phyloP scores from a whole-genome alignment of 2,329 filamentous ascomycete species.

The Monilinia fructicola region DNA sequence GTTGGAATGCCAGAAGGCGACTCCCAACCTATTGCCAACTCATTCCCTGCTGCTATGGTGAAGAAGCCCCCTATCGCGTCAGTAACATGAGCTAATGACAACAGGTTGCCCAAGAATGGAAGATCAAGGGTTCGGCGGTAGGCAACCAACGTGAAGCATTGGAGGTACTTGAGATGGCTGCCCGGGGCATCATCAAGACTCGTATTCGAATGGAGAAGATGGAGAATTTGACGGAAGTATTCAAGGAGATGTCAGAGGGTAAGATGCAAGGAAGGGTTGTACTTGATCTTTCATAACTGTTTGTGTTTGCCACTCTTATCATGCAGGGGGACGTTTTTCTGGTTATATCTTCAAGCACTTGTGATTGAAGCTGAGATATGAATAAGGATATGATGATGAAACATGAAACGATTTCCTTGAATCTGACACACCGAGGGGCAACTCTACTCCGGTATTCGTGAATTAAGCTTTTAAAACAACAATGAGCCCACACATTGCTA shows the following conservation, averaged over 20 bases:
- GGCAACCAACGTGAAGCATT: slow-evolving; percentile 52
- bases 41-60: slow-evolving; percentile 44
- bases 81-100: slow-evolving; percentile 14
- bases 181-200: slow-evolving; percentile 48
- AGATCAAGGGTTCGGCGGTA: slow-evolving; percentile 51
- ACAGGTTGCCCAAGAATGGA: slow-evolving; percentile 44
- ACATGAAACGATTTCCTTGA: slow-evolving; percentile 12
- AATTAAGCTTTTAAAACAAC: slow-evolving; percentile 2
- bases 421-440: slow-evolving; percentile 10
- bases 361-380: slow-evolving; percentile 14
- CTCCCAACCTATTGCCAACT: slow-evolving; percentile 46
- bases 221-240: slow-evolving; percentile 48
- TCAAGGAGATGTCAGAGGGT: slow-evolving; percentile 47
- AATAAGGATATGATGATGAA: slow-evolving; percentile 14
- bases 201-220: slow-evolving; percentile 48
- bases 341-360: slow-evolving; percentile 5
- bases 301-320: slow-evolving; percentile 20
- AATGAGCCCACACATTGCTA: not conserved
- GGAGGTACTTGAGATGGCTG: slow-evolving; percentile 50
- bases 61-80: not conserved
- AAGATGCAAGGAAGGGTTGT: slow-evolving; percentile 49
- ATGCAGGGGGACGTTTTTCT: not conserved
- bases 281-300: slow-evolving; percentile 43
- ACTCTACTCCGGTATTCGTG: slow-evolving; percentile 4
- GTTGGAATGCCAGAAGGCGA: slow-evolving; percentile 52